Evolutionary conservation across 495 filamentous ascomycete genomes (phyloP).

Genomic region (Aspergillus carlsbadensis): DNA sequence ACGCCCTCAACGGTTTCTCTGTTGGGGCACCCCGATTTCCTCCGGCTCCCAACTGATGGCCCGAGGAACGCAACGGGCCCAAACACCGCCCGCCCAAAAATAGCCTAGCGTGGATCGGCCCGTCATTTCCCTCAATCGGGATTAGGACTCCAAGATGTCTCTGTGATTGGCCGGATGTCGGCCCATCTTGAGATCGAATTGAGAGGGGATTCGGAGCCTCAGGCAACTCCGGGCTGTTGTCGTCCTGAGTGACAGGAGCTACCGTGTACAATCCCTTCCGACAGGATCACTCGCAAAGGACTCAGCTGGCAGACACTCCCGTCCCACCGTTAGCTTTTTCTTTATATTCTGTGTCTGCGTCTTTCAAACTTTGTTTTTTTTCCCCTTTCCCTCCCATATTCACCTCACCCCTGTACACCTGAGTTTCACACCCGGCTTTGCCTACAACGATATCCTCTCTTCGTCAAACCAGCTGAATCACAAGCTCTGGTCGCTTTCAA

Average conservation of each 20-base stretch:
- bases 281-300: not conserved
- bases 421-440: not conserved
- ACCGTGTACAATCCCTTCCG: conserved; percentile 13
- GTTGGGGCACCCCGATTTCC: conserved; percentile 21
- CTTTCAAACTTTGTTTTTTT: conserved; percentile 15
- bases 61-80: conserved; percentile 12
- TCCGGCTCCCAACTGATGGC: conserved; percentile 20
- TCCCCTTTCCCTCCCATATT: conserved; percentile 7
- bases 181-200: not conserved
- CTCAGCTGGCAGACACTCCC: conserved; percentile 8
- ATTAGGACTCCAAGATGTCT: conserved; percentile 10
- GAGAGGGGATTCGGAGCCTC: conserved; percentile 2
- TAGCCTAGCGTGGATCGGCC: conserved; percentile 9
- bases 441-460: not conserved
- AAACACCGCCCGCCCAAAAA: conserved; percentile 18
- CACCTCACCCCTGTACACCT: conserved; percentile 1
- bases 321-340: conserved; percentile 15
- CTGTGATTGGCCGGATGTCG: not conserved
- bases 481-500: conserved; percentile 9
- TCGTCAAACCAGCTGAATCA: not conserved
- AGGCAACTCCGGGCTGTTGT: conserved; percentile 7
- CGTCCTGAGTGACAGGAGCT: conserved; percentile 11
- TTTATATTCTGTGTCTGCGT: conserved; percentile 13
- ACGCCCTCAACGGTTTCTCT: conserved; percentile 12
- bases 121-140: conserved; percentile 8